Conservation (phyloP, 352 stramenopile genomes). For the Phytophthora macrochlamydospora region DNA sequence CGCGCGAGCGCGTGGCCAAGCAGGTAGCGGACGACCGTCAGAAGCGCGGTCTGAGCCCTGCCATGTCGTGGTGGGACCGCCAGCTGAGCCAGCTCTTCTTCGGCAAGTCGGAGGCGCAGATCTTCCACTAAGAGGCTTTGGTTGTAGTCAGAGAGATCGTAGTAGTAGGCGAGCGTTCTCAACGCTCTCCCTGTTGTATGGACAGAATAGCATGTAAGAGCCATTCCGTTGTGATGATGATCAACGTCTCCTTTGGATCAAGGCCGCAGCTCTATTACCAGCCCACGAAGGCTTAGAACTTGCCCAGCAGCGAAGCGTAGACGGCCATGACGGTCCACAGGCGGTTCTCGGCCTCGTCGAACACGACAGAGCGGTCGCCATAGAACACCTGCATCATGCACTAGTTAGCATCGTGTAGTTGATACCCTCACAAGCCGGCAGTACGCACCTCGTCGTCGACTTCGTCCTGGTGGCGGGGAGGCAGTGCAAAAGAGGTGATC, state of each 20-base stretch:
- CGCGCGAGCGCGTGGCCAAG: conserved; percentile 71
- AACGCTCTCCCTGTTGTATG: no score
- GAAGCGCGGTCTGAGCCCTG: conserved; percentile 51
- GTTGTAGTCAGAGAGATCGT: no score
- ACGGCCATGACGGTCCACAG: conserved; percentile 99
- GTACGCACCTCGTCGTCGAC: conserved; percentile 93
- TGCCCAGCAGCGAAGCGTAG: conserved; percentile 59
- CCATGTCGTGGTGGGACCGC: conserved; percentile 64
- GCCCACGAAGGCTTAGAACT: conserved; percentile 23
- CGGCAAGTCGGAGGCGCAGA: conserved; percentile 75
- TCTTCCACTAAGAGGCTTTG: conserved; percentile 54
- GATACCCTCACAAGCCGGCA: not conserved
- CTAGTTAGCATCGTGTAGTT: not conserved
- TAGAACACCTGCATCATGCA: conserved; percentile 89
- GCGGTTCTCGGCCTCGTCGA: conserved; percentile 97
- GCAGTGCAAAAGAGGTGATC: conserved; percentile 98
- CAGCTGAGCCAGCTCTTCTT: conserved; percentile 78
- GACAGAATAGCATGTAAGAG: no score
- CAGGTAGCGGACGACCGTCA: conserved; percentile 63
- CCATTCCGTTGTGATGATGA: not conserved
- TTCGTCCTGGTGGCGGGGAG: conserved; percentile 97
- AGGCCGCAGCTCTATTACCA: conserved; percentile 2
- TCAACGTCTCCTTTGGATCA: not conserved
- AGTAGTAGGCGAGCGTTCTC: no score
- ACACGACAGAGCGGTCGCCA: conserved; percentile 94